Percentiles rank a stretch among this genome's conserved stretches.
Conservation (phyloP, 2,329 filamentous ascomycete genomes). For the Epichloe baconii region DNA sequence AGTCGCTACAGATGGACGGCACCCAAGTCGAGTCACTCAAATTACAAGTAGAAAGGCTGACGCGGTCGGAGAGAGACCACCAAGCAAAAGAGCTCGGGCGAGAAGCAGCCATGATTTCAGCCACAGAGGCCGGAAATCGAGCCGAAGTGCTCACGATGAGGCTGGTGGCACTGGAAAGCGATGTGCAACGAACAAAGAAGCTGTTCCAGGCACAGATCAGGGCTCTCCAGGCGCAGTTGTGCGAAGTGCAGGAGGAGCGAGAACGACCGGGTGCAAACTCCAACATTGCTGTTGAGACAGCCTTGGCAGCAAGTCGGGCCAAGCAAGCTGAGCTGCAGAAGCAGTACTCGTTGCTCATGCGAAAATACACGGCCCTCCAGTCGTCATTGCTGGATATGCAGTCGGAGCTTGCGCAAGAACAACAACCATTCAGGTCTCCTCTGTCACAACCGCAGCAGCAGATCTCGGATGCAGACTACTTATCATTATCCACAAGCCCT, state of each 20-base stretch:
- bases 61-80: constrained; percentile 46
- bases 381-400: constrained; percentile 35
- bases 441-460: neutral
- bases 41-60: constrained; percentile 44
- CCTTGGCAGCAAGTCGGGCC: constrained; percentile 36
- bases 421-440: neutral
- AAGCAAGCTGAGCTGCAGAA: constrained; percentile 42
- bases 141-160: constrained; percentile 46
- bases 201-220: constrained; percentile 36
- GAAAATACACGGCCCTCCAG: constrained; percentile 40
- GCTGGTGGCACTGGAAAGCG: constrained; percentile 36
- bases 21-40: constrained; percentile 48
- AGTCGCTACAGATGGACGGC: constrained; percentile 47
- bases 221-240: constrained; percentile 32
- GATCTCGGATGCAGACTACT: constrained; percentile 19
- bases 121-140: constrained; percentile 44
- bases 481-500: constrained; percentile 25
- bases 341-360: constrained; percentile 34
- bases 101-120: constrained; percentile 41
- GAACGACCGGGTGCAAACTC: constrained; percentile 14
- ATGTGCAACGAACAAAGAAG: constrained; percentile 28
- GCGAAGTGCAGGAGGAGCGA: constrained; percentile 21
- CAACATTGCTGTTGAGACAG: constrained; percentile 28
- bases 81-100: constrained; percentile 50
- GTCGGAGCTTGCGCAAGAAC: constrained; percentile 13